Conservation (phyloP, 1,139 yeast species). For the Candida glucosophila region DNA sequence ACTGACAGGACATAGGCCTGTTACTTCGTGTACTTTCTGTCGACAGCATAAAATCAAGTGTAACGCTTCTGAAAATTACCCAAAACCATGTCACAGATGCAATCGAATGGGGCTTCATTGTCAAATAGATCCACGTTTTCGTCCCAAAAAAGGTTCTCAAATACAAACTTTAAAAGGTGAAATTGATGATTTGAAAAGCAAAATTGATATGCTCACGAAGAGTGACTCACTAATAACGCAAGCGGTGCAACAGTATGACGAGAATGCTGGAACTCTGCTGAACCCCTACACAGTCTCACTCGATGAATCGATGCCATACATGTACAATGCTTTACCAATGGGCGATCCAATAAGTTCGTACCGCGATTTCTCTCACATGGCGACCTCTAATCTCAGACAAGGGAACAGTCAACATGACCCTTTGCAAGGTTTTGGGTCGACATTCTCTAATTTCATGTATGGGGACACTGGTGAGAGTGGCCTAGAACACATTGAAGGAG, state of each 20-base stretch:
- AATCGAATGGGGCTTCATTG: conserved; percentile 72
- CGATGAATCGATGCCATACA: neutral
- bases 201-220: conserved; percentile 65
- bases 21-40: conserved; percentile 88
- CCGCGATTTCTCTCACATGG: too few relatives aligned
- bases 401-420: neutral
- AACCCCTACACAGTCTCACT: conserved; percentile 1
- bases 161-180: conserved; percentile 78
- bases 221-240: conserved; percentile 63
- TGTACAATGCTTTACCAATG: conserved; percentile 7
- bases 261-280: conserved; percentile 1
- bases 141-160: conserved; percentile 89
- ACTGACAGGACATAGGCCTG: conserved; percentile 79
- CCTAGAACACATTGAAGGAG: too few relatives aligned
- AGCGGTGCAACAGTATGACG: conserved; percentile 41
- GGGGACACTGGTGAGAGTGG: conserved; percentile 3
- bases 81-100: conserved; percentile 78
- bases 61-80: conserved; percentile 79
- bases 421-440: neutral
- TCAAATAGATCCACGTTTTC: conserved; percentile 84
- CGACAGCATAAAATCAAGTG: conserved; percentile 92
- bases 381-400: too few relatives aligned
- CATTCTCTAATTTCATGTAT: conserved; percentile 6
- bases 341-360: conserved; percentile 4
- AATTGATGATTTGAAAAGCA: conserved; percentile 70